Evolutionary conservation across 495 filamentous ascomycete genomes (phyloP).

Genomic region (Tuber indicum): DNA sequence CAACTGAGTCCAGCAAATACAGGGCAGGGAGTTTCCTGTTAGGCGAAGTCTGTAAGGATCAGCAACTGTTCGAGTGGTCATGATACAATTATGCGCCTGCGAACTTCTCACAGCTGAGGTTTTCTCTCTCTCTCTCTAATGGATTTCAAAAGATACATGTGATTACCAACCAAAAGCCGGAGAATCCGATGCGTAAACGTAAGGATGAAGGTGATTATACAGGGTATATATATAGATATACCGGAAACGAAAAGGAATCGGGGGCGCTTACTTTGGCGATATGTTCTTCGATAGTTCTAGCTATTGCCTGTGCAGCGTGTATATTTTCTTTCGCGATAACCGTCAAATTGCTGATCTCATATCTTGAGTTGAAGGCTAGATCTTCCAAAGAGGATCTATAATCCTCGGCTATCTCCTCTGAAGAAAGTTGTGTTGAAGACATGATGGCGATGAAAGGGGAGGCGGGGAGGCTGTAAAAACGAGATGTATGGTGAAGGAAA

Average conservation of each 20-base stretch:
- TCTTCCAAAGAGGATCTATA: conserved; percentile 90
- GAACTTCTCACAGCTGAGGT: not conserved
- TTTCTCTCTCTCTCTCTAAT: not conserved
- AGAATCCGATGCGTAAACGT: not conserved
- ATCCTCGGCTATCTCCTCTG: conserved; percentile 88
- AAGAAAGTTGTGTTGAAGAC: conserved; percentile 44
- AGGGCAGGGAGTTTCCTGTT: conserved; percentile 81
- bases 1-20: conserved; percentile 97
- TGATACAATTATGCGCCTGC: not conserved
- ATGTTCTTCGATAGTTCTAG: conserved; percentile 79
- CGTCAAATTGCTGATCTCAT: conserved; percentile 91
- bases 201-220: not conserved
- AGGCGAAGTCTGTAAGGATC: conserved; percentile 63
- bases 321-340: conserved; percentile 95
- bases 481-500: not conserved
- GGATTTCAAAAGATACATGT: not conserved
- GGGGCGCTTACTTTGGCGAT: conserved; percentile 73
- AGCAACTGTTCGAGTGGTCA: not conserved
- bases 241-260: conserved; percentile 27
- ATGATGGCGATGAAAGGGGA: conserved; percentile 16
- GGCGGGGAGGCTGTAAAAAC: not conserved
- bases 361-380: conserved; percentile 76
- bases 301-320: conserved; percentile 85
- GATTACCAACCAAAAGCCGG: conserved; percentile 3
- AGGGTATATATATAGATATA: not conserved